These are phyloP conservation scores for Spathaspora sp. DNA, from an alignment of 805 yeast genomes.

Conservation along the genomic window DNA sequence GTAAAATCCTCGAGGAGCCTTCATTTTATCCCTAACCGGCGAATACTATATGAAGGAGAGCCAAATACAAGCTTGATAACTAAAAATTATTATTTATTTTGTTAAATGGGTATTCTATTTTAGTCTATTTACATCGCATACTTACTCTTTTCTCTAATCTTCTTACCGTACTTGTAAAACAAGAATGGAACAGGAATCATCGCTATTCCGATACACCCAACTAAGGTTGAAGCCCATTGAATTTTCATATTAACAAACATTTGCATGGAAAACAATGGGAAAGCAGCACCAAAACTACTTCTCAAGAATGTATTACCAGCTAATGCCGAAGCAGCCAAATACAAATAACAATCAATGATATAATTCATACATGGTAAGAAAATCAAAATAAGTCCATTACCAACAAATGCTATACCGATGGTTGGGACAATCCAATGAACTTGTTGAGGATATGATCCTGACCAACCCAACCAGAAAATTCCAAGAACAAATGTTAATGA, in stretches of 20 bases:
- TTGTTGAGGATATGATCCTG: constrained; percentile 68
- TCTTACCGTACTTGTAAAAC: constrained; percentile 48
- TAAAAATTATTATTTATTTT: background rate
- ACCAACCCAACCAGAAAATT: constrained; percentile 83
- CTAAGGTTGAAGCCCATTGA: constrained; percentile 52
- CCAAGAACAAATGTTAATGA: constrained; percentile 72
- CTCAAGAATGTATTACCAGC: constrained; percentile 63
- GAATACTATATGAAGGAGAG: no score
- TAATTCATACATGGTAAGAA: constrained; percentile 61
- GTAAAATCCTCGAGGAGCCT: no score
- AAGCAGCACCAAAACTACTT: constrained; percentile 56
- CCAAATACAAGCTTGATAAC: no score
- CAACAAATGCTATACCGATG: constrained; percentile 39
- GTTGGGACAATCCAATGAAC: constrained; percentile 77
- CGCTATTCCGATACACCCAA: constrained; percentile 50
- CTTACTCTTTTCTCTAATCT: constrained; percentile 16
- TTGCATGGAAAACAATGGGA: constrained; percentile 56
- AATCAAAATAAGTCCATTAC: constrained; percentile 48
- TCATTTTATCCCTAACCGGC: no score
- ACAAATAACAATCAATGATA: constrained; percentile 56
- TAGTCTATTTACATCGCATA: constrained; percentile 24
- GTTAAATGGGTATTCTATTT: background rate
- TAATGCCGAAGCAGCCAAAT: constrained; percentile 59
- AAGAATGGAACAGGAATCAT: constrained; percentile 56
- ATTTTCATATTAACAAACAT: constrained; percentile 49